Evolutionary conservation across 2,329 filamentous ascomycete species (phyloP).

Genomic region (Juglanconis oblonga): DNA sequence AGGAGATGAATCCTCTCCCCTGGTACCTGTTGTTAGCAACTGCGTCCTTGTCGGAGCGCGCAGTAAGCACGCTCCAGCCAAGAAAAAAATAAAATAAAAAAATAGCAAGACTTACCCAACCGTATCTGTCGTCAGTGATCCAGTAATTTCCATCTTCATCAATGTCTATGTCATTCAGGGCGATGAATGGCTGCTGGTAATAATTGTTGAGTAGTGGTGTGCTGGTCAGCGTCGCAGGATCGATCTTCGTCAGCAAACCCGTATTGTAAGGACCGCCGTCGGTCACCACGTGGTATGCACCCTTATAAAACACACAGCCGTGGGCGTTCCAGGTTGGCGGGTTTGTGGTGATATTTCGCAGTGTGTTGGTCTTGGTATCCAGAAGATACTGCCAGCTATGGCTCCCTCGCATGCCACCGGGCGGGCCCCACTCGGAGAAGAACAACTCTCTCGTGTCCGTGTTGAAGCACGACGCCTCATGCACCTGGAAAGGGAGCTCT

Average conservation of each 20-base stretch:
- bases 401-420: not conserved
- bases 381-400: not conserved
- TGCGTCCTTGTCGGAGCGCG: not conserved
- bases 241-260: not conserved
- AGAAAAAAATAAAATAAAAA: not conserved
- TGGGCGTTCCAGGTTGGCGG: not conserved
- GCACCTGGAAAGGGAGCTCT: not conserved
- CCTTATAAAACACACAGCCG: not conserved
- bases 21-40: not conserved
- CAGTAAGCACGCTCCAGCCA: not conserved
- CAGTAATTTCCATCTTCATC: conserved; percentile 1
- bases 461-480: not conserved
- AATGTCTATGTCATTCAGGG: conserved; percentile 1
- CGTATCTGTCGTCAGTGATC: conserved; percentile 1
- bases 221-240: not conserved
- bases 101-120: not conserved
- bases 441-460: not conserved
- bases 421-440: not conserved
- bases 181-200: not conserved
- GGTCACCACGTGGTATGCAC: not conserved
- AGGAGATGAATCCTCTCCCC: not conserved
- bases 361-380: not conserved
- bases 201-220: not conserved
- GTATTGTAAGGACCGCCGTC: not conserved
- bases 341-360: not conserved